Conservation (phyloP, 164 flowering plant species). For the Aristolochia contorta region DNA sequence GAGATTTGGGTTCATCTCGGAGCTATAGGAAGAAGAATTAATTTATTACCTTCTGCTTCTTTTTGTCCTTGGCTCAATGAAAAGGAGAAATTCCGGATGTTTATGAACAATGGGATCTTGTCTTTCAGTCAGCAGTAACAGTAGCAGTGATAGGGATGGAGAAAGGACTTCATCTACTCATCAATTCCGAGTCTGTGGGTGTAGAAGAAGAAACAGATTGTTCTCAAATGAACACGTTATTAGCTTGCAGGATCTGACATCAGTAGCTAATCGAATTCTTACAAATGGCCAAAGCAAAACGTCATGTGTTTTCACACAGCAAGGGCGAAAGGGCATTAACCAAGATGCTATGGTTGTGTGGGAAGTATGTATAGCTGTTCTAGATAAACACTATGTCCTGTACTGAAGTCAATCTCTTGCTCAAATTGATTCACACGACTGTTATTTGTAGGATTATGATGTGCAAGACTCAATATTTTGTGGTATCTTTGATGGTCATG, state of each 20-base stretch:
- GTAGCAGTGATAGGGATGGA: constrained; percentile 24
- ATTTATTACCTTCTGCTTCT: no score
- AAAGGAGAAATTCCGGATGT: not conserved
- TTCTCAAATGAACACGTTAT: constrained; percentile 43
- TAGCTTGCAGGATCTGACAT: constrained; percentile 47
- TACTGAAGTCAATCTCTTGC: constrained; percentile 1
- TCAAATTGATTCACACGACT: not conserved
- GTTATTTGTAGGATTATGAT: constrained; percentile 58
- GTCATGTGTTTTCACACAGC: constrained; percentile 86
- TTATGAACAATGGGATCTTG: constrained; percentile 3
- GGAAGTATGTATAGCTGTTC: constrained; percentile 50
- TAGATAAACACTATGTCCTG: not conserved
- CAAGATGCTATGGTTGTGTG: constrained; percentile 96
- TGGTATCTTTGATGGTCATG: constrained; percentile 98
- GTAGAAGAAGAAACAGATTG: constrained; percentile 35
- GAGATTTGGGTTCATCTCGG: no score
- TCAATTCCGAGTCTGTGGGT: constrained; percentile 25
- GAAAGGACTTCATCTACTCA: constrained; percentile 27
- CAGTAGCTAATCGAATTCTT: constrained; percentile 60
- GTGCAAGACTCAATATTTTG: constrained; percentile 67
- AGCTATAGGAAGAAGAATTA: no score
- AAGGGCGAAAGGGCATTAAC: constrained; percentile 89
- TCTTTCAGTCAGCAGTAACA: not conserved
- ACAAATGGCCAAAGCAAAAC: constrained; percentile 61
- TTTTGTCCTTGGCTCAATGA: no score